Conservation (phyloP, 352 stramenopile genomes). For the Blastocystis sp. region DNA sequence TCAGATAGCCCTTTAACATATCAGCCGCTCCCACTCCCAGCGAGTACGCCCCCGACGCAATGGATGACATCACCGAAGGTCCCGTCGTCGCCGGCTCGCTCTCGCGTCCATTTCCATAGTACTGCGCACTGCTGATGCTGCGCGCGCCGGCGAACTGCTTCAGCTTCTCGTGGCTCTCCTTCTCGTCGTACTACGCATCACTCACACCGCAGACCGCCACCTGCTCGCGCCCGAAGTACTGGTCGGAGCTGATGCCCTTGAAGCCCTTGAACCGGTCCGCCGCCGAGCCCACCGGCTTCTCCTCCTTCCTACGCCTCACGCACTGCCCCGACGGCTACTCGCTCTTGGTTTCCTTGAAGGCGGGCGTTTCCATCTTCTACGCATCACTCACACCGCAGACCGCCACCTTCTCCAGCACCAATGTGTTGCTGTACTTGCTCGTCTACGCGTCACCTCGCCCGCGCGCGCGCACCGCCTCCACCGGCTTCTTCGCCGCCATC, state of each 20-base stretch:
- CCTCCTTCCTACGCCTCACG: conserved; percentile 2
- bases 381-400: not conserved
- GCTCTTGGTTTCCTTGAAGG: too few relatives aligned
- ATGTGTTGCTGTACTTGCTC: conserved; percentile 6
- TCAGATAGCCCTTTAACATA: conserved; percentile 44
- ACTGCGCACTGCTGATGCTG: conserved; percentile 66
- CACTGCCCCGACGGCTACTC: not conserved
- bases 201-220: not conserved
- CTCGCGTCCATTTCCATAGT: conserved; percentile 27
- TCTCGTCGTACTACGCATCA: conserved; percentile 60
- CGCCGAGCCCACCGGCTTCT: not conserved
- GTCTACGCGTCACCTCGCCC: not conserved
- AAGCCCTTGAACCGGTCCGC: conserved; percentile 65
- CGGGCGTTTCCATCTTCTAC: conserved; percentile 48
- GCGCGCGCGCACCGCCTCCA: not conserved
- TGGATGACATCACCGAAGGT: conserved; percentile 43
- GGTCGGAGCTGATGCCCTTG: conserved; percentile 64
- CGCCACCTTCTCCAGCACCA: conserved; percentile 54
- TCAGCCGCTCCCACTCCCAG: conserved; percentile 25
- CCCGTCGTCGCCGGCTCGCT: not conserved
- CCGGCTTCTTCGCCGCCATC: conserved; percentile 54
- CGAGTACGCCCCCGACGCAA: conserved; percentile 25
- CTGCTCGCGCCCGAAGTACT: conserved; percentile 64
- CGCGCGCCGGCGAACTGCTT: conserved; percentile 68
- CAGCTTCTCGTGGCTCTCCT: conserved; percentile 65